Evolutionary conservation across 768 basidiomycete genomes (phyloP).

Genomic region (Trametes cubensis): DNA sequence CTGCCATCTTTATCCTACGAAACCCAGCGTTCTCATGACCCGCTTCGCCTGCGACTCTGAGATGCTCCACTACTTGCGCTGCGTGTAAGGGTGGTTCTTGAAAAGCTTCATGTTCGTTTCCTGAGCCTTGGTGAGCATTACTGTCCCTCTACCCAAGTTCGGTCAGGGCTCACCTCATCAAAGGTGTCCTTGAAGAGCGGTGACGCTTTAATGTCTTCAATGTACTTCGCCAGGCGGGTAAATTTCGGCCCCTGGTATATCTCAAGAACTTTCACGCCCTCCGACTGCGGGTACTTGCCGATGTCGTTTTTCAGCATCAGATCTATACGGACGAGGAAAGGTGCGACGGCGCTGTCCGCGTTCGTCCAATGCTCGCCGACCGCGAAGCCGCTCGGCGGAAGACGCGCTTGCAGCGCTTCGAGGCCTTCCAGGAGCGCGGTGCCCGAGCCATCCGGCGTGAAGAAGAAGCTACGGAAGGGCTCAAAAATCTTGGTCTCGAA

Average conservation of each 20-base stretch:
- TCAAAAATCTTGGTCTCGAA: conserved; percentile 48
- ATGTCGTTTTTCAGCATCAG: conserved; percentile 32
- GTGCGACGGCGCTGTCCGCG: conserved; percentile 61
- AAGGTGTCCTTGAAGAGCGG: conserved; percentile 39
- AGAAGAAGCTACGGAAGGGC: conserved; percentile 43
- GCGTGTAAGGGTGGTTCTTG: too few relatives aligned
- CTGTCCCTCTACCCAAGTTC: too few relatives aligned
- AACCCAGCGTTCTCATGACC: too few relatives aligned
- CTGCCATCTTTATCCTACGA: too few relatives aligned
- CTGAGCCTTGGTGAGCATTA: too few relatives aligned
- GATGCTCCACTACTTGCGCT: too few relatives aligned
- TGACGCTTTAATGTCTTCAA: neutral
- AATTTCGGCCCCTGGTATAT: neutral
- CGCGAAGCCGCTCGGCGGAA: conserved; percentile 52
- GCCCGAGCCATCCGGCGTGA: conserved; percentile 52
- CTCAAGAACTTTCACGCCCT: neutral
- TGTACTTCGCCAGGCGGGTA: neutral
- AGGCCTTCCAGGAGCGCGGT: conserved; percentile 44
- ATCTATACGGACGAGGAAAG: conserved; percentile 57
- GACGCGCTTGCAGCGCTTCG: conserved; percentile 50
- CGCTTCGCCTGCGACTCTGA: too few relatives aligned
- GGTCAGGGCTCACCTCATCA: neutral
- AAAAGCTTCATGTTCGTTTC: too few relatives aligned
- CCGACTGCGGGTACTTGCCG: neutral
- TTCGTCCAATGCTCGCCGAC: conserved; percentile 48